phyloP scores from a whole-genome alignment of 768 basidiomycete genomes.

The Kwoniella pini region DNA sequence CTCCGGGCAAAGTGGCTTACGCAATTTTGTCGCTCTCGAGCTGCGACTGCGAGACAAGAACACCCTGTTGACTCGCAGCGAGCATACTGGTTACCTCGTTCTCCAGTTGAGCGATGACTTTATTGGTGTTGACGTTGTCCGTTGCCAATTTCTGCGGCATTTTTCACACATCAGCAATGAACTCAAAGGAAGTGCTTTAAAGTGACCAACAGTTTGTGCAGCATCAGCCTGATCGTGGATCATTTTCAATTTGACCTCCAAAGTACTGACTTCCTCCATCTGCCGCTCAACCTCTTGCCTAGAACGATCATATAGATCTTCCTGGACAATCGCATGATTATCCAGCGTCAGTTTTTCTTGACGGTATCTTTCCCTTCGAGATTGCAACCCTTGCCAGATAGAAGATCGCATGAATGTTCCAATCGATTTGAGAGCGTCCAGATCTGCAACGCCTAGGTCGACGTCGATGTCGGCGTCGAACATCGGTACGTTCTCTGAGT shows the following conservation, averaged over 20 bases:
- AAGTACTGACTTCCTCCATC: constrained; percentile 72
- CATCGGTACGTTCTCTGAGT: constrained; percentile 31
- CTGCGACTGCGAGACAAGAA: constrained; percentile 46
- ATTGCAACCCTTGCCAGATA: constrained; percentile 74
- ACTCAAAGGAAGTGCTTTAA: constrained; percentile 1
- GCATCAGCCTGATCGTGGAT: constrained; percentile 45
- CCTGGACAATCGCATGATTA: constrained; percentile 74
- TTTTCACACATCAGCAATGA: not conserved
- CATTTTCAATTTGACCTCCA: constrained; percentile 64
- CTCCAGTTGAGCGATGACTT: constrained; percentile 43
- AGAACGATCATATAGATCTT: constrained; percentile 78
- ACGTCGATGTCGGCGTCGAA: constrained; percentile 63
- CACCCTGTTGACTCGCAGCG: constrained; percentile 47
- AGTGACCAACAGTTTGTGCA: constrained; percentile 44
- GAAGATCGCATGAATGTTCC: constrained; percentile 64
- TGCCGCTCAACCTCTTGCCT: constrained; percentile 75
- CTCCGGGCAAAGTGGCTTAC: constrained; percentile 30
- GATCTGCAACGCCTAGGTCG: constrained; percentile 72
- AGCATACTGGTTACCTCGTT: constrained; percentile 46
- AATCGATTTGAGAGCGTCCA: constrained; percentile 70
- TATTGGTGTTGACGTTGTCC: constrained; percentile 46
- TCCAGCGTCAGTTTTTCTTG: constrained; percentile 69
- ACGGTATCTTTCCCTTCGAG: constrained; percentile 71
- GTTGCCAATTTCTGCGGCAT: constrained; percentile 41
- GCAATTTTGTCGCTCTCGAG: constrained; percentile 48